Evolutionary conservation across 768 basidiomycete genomes (phyloP), one percentile per base, ranked within the genome.

Genomic region (Rhizopogon salebrosus): DNA sequence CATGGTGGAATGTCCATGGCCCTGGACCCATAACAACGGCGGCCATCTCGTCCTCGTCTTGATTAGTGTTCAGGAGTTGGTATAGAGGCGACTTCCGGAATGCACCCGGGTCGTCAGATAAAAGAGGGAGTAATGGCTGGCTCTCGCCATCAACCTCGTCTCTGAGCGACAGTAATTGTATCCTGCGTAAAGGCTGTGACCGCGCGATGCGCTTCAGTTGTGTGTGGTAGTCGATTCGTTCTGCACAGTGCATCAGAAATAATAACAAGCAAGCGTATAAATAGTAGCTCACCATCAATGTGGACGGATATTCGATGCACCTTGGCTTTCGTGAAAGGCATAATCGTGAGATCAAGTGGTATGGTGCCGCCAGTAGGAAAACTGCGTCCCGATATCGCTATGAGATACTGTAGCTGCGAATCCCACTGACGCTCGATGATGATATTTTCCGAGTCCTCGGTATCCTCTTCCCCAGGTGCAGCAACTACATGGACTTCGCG

Each of bases 401-500:
- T 82, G 24, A 92, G 71, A 61, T 95, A 98, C 49, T 89, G 84
- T 59, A 93, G 68, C 63, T 94, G 89, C 42, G 82, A 80, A 54
- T 95, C 93, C 97, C 97, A 99, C 57, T 90, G 83, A 18, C 89
- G 76, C 64, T 98, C 87, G 3, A 98, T 80, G 42, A 89, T 74
- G 50, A 97, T 80, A 57, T 85, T 90, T 53, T 88, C 88, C 0
- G 78, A 80, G 50, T 91, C 60, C 61, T 97, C 94, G n/a, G 81
- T 82, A 58, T 90, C 86, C 43, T 93, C 91, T 50, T 93, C 86
- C n/a, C 55, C 49, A 0, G 94, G 93, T 48, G 79, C 82, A 3
- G 87, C 78, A 20, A 98, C 81, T 41, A 95, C 79, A 6, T 76
- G 72, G 8, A 98, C 85, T 36, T 93, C 87, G 36, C 84, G 79